A percentile compares a stretch with the other conserved stretches of the same genome.
Evolutionary conservation across 2,329 filamentous ascomycete species (phyloP).

Genomic region (Neospermospora avenae): DNA sequence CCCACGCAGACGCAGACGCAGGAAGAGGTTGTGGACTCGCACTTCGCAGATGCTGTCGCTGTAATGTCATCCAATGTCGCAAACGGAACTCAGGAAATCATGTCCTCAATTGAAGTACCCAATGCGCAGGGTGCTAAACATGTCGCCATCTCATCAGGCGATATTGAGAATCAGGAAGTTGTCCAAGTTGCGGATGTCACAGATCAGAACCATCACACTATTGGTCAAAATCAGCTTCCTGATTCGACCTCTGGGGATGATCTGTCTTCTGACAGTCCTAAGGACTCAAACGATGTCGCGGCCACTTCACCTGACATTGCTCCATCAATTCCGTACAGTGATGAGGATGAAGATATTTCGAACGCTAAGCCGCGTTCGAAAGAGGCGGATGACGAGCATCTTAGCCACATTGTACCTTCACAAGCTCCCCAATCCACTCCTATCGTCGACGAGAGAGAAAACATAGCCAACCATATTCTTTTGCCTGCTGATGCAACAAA

Average conservation of each 20-base stretch:
- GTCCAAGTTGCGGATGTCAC: background rate
- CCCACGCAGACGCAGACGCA: background rate
- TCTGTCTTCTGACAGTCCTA: too few species aligned
- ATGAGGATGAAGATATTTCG: slow-evolving; percentile 12
- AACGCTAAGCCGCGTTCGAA: background rate
- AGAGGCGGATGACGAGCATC: background rate
- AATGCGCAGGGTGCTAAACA: background rate
- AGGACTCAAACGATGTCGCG: background rate
- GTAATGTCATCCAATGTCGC: slow-evolving; percentile 7
- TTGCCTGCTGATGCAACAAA: background rate
- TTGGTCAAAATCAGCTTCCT: background rate
- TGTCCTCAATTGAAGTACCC: background rate
- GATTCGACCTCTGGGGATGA: background rate
- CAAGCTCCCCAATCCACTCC: background rate
- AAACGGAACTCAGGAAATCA: background rate
- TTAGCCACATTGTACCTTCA: background rate
- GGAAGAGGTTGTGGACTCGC: background rate
- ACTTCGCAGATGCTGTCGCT: slow-evolving; percentile 3
- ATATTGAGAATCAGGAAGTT: background rate
- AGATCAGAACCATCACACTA: background rate
- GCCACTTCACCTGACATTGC: slow-evolving; percentile 1
- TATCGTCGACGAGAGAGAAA: background rate
- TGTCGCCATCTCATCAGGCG: background rate
- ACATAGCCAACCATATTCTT: too few species aligned
- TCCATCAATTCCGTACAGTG: slow-evolving; percentile 15